A percentile compares a stretch with the other conserved stretches of the same genome.
phyloP scores from a whole-genome alignment of 106 monocot species.

The Dendrobium nobile region DNA sequence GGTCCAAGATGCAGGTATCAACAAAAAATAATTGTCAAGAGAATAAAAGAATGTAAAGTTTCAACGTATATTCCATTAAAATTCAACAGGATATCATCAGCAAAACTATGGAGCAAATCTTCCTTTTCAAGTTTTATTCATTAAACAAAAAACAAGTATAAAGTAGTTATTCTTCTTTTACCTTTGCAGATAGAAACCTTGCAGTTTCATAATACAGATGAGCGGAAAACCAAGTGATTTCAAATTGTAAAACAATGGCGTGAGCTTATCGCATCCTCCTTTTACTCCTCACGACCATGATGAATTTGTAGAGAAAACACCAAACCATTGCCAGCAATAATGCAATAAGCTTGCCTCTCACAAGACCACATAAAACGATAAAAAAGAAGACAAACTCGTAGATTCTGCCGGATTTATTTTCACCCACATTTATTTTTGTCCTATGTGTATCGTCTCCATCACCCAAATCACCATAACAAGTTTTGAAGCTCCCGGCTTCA shows the following conservation, averaged over 20 bases:
- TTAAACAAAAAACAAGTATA: neutral
- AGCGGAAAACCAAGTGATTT: neutral
- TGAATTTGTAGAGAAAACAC: constrained; percentile 16
- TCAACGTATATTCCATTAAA: neutral
- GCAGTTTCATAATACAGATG: neutral
- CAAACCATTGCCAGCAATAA: constrained; percentile 23
- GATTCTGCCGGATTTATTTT: neutral
- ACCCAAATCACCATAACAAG: neutral
- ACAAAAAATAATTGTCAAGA: too few relatives aligned
- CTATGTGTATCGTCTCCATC: neutral
- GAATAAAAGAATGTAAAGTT: neutral
- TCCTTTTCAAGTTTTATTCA: neutral
- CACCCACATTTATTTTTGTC: neutral
- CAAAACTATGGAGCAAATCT: neutral
- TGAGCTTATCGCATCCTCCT: neutral
- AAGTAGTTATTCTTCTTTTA: neutral
- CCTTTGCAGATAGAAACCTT: neutral
- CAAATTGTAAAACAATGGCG: neutral
- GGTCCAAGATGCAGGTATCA: neutral
- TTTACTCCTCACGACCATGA: constrained; percentile 5
- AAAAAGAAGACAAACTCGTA: constrained; percentile 19
- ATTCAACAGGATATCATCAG: neutral
- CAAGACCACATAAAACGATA: constrained; percentile 39
- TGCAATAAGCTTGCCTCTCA: constrained; percentile 35
- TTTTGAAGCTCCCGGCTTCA: constrained; percentile 5